These are phyloP conservation scores for Dillenia suffruticosa DNA, from an alignment of 164 flowering plant species.

Conservation along the genomic window DNA sequence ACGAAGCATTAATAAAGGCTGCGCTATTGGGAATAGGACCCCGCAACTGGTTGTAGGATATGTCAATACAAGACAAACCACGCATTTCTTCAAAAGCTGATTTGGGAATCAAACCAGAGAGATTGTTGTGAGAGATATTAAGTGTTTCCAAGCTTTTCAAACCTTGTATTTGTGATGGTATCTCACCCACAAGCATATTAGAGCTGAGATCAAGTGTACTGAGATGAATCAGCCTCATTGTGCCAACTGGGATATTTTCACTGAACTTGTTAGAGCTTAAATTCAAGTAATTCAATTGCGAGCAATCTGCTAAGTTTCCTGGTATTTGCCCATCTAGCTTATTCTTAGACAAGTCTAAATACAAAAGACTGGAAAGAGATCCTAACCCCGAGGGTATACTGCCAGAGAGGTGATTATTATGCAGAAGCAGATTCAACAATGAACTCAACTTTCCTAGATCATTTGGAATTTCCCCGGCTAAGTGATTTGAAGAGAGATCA, in stretches of 20 bases:
- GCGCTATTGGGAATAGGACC: neutral
- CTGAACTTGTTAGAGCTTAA: neutral
- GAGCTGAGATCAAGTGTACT: neutral
- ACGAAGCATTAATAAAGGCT: conserved; percentile 1
- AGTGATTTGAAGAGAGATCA: conserved; percentile 4
- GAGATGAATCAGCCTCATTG: neutral
- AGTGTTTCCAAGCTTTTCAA: neutral
- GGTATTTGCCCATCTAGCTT: conserved; percentile 1
- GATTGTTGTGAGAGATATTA: conserved; percentile 2
- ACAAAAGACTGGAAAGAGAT: neutral
- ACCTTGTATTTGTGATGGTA: neutral
- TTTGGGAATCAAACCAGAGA: conserved; percentile 3
- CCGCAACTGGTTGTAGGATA: neutral
- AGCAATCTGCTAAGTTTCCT: neutral
- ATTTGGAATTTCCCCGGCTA: conserved; percentile 14
- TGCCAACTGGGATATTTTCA: neutral
- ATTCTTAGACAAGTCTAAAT: neutral
- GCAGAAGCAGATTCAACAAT: conserved; percentile 16
- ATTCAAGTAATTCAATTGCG: neutral
- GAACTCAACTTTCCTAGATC: conserved; percentile 13
- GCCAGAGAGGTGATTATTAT: conserved; percentile 20
- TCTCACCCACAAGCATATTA: neutral
- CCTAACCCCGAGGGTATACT: conserved; percentile 13
- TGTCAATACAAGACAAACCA: neutral
- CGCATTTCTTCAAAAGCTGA: neutral